phyloP scores from a whole-genome alignment of 306 rosid genomes.

The Vicia villosa region DNA sequence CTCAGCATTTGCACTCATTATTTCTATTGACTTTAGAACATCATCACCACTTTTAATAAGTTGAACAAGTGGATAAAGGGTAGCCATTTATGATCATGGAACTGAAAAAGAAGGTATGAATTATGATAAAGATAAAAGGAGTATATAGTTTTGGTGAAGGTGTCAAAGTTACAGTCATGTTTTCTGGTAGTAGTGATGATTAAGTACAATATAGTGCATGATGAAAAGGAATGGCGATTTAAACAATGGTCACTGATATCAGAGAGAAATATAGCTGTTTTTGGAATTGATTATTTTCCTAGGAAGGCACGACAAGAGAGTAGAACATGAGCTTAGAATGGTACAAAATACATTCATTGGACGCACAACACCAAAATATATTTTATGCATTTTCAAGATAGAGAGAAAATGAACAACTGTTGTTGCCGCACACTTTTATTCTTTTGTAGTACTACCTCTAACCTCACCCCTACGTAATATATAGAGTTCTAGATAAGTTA shows the following conservation, averaged over 20 bases:
- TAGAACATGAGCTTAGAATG: constrained; percentile 1
- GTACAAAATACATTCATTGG: constrained; percentile 32
- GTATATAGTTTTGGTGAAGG: background rate
- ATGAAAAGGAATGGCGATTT: constrained; percentile 25
- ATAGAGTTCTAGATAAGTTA: too few relatives aligned
- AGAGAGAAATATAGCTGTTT: background rate
- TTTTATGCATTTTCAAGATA: too few relatives aligned
- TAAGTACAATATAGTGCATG: background rate
- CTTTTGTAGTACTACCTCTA: background rate
- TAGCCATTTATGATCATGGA: background rate
- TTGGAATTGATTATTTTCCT: background rate
- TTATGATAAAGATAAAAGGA: background rate
- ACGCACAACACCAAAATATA: background rate
- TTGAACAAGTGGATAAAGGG: background rate
- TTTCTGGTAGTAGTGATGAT: background rate
- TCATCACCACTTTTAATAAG: background rate
- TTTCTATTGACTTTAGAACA: constrained; percentile 6
- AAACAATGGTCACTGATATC: background rate
- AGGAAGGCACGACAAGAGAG: background rate
- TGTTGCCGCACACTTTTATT: background rate
- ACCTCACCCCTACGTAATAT: too few relatives aligned
- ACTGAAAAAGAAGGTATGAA: background rate
- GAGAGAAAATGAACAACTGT: background rate
- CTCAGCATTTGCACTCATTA: background rate
- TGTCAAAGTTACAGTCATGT: background rate